Percentiles rank a stretch among this genome's conserved stretches.
These are phyloP conservation scores for Rhizopus microsporus DNA, from an alignment of 371 early-diverging fungal genomes.

Conservation along the genomic window DNA sequence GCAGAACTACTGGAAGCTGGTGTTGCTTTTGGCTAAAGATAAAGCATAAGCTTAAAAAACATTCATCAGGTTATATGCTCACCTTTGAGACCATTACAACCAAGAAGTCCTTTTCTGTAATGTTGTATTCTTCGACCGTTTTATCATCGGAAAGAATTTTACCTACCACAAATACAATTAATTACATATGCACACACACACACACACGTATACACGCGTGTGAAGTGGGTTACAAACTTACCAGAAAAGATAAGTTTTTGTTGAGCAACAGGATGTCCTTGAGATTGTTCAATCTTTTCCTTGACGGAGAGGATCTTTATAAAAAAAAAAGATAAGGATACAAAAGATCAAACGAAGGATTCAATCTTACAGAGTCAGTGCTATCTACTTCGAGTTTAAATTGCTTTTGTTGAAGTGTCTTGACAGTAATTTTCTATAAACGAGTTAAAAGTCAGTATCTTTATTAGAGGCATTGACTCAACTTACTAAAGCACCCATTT, in stretches of 20 bases:
- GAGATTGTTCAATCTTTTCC: constrained; percentile 68
- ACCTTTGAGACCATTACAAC: constrained; percentile 95
- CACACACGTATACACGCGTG: no score
- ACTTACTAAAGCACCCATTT: no score
- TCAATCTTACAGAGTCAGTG: constrained; percentile 57
- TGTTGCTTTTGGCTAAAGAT: constrained; percentile 57
- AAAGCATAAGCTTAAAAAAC: background rate
- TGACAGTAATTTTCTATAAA: constrained; percentile 80
- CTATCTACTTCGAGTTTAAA: constrained; percentile 83
- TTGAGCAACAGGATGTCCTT: constrained; percentile 67
- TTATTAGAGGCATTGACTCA: no score
- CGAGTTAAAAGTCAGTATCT: background rate
- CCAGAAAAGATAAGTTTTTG: constrained; percentile 92
- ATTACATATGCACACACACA: background rate
- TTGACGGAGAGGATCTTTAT: constrained; percentile 69
- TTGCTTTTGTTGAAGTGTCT: constrained; percentile 86
- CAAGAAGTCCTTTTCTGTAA: constrained; percentile 89
- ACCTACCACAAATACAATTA: constrained; percentile 53
- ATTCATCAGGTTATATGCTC: background rate
- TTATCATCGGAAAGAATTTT: constrained; percentile 86
- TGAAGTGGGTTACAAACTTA: constrained; percentile 17
- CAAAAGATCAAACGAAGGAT: constrained; percentile 1
- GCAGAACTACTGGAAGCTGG: constrained; percentile 34
- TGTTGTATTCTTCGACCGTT: constrained; percentile 75
- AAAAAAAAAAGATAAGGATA: background rate